These are phyloP conservation scores for Lolium perenne DNA, from an alignment of 176 grass and related monocot genomes.

Conservation along the genomic window DNA sequence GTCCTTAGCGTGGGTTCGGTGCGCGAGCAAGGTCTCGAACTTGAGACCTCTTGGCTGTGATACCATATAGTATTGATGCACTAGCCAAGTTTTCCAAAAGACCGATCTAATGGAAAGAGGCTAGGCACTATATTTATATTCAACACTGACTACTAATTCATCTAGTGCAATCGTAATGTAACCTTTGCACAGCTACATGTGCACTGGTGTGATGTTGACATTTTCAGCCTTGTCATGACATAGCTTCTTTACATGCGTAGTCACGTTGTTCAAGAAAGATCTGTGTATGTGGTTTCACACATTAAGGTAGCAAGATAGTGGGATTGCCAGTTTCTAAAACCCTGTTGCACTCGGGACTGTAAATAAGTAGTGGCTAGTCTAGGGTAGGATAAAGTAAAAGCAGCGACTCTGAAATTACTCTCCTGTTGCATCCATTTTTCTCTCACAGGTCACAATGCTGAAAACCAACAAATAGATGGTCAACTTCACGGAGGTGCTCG, in stretches of 20 bases:
- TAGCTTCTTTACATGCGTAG: slow-evolving; percentile 32
- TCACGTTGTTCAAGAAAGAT: slow-evolving; percentile 46
- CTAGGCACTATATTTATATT: no score
- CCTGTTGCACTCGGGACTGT: slow-evolving; percentile 19
- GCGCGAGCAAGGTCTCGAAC: no score
- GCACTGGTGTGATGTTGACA: slow-evolving; percentile 25
- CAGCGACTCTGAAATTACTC: slow-evolving; percentile 30
- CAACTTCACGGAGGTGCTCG: slow-evolving; percentile 58
- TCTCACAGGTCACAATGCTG: slow-evolving; percentile 14
- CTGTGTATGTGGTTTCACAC: slow-evolving; percentile 31
- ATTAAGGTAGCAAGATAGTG: slow-evolving; percentile 52
- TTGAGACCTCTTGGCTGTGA: no score
- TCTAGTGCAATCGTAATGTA: slow-evolving; percentile 31
- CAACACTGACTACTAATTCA: slow-evolving; percentile 25
- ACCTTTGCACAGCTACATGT: slow-evolving; percentile 37
- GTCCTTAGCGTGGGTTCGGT: no score
- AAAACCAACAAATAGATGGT: slow-evolving; percentile 47
- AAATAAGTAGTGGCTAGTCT: slow-evolving; percentile 30
- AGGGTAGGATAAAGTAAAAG: slow-evolving; percentile 38
- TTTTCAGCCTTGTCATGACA: slow-evolving; percentile 41
- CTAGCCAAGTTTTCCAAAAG: no score
- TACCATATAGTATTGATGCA: no score
- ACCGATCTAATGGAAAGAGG: no score
- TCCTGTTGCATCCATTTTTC: slow-evolving; percentile 54
- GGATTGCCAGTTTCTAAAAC: slow-evolving; percentile 49